Conservation (phyloP, 2,329 filamentous ascomycete species). For the Talaromyces sp. region DNA sequence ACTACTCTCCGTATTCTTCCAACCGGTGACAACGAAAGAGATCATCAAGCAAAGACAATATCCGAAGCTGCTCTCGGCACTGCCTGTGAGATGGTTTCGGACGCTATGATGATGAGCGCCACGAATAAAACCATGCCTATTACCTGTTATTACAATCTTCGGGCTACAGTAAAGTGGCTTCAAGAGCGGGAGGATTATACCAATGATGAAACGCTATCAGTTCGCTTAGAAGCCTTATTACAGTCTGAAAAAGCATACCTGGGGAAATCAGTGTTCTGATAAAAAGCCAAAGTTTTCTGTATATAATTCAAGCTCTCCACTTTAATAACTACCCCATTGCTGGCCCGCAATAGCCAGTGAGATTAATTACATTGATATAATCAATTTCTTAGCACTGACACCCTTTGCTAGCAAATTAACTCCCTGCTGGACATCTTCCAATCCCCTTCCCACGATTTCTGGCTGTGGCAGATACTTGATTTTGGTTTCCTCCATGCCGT, state of each 20-base stretch:
- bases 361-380: not conserved
- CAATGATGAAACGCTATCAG: not conserved
- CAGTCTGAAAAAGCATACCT: constrained; percentile 2
- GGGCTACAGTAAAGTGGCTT: not conserved
- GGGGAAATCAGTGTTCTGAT: constrained; percentile 3
- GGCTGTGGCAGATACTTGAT: constrained; percentile 1
- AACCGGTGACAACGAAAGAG: not conserved
- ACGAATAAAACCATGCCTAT: not conserved
- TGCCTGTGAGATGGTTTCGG: constrained; percentile 6
- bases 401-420: constrained; percentile 1
- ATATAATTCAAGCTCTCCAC: not conserved
- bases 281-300: not conserved
- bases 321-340: not conserved
- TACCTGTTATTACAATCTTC: constrained; percentile 7
- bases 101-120: not conserved
- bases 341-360: not conserved
- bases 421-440: not conserved
- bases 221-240: not conserved
- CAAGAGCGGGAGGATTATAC: not conserved
- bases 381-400: constrained; percentile 3
- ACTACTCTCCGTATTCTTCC: not conserved
- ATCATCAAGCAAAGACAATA: not conserved
- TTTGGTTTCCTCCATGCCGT: not conserved
- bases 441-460: not conserved
- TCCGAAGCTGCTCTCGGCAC: constrained; percentile 5